Base-by-base conservation (phyloP, 2,329 filamentous ascomycete genomes). In the Epichloe bromicola region DNA sequence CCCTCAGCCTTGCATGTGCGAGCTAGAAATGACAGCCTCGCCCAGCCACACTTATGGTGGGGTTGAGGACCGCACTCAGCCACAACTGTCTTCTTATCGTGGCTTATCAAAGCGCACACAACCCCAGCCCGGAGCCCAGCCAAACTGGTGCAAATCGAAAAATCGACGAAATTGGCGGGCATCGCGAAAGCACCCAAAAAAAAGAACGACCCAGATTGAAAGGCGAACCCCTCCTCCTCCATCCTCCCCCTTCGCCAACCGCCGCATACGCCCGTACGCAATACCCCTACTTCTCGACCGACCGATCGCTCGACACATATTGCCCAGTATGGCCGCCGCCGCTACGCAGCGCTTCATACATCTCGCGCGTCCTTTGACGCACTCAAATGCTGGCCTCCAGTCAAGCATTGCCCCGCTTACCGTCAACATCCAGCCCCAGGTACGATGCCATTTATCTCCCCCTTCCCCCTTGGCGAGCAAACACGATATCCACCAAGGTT, bases 401-500 rank as follows among this genome's bases (percentile, higher is more conserved):
- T 83, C 85, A 64, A 89, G 85, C 62, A 91, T 89, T 68, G 85
- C 89, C 71, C 93, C 93, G 71, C 81, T 98, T 69, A 86, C 84
- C 69, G 89, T 98, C 67, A 86, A 88, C 67, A 86, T 98, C 70
- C 93, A 96, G 70, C 90, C 93, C 64, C 90, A 96, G 80, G 88
- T 94, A 80, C 65, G 78, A 49, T n/a, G 49, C 49, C 23, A 45
- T 52, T 19, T 38, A 12, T 26, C 17, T 36, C 15, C 14, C 34
- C 4, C 3, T 17, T n/a, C 17, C 14, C 14, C 36, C 12, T 34
- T 40, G 19, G 15, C 17, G 15, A 5, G 46, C 36, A 38, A 48
- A 12, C 11, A 1, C 38, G 39, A 34, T 2, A 11, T 39, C 2
- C n/a, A 4, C 20, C 20, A 17, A n/a, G 26, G 26, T 19, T 33